Percentiles rank a stretch among this genome's conserved stretches.
phyloP scores from a whole-genome alignment of 371 early-diverging fungal genomes.

The Mortierella sp. region DNA sequence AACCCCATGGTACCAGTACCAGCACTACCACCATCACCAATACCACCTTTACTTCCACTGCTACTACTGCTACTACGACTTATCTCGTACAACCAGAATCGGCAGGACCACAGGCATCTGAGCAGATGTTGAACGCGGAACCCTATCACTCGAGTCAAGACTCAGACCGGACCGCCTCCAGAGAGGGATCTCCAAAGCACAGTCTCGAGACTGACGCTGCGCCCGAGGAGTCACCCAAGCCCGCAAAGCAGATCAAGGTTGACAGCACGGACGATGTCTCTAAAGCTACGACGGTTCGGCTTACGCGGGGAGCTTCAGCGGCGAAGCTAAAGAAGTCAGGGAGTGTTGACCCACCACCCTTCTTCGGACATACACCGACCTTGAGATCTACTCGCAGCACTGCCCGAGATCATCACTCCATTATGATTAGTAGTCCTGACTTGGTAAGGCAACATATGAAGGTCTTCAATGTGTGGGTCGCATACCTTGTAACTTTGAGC shows the following conservation, averaged over 20 bases:
- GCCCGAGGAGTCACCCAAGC: slow-evolving; percentile 13
- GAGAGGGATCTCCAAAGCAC: slow-evolving; percentile 35
- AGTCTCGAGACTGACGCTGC: slow-evolving; percentile 18
- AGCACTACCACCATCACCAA: neutral
- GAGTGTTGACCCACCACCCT: neutral
- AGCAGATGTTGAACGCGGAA: neutral
- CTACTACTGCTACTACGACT: too few species aligned
- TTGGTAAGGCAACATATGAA: neutral
- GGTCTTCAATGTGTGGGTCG: slow-evolving; percentile 9
- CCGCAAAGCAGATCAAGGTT: slow-evolving; percentile 20
- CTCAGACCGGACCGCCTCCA: neutral
- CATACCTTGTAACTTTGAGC: neutral
- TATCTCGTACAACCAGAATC: neutral
- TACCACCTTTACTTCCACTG: neutral
- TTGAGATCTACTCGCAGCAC: neutral
- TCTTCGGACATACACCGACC: too few species aligned
- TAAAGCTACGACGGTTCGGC: neutral
- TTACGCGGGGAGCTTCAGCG: neutral
- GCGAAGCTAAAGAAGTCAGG: neutral
- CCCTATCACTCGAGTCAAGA: neutral
- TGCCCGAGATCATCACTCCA: neutral
- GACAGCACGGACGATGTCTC: slow-evolving; percentile 3
- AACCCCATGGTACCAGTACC: neutral
- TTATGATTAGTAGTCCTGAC: neutral
- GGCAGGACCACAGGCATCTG: neutral